A percentile compares a stretch with the other conserved stretches of the same genome.
Conservation (phyloP, 2,329 filamentous ascomycete species). For the Drechslerella coelobrocha region DNA sequence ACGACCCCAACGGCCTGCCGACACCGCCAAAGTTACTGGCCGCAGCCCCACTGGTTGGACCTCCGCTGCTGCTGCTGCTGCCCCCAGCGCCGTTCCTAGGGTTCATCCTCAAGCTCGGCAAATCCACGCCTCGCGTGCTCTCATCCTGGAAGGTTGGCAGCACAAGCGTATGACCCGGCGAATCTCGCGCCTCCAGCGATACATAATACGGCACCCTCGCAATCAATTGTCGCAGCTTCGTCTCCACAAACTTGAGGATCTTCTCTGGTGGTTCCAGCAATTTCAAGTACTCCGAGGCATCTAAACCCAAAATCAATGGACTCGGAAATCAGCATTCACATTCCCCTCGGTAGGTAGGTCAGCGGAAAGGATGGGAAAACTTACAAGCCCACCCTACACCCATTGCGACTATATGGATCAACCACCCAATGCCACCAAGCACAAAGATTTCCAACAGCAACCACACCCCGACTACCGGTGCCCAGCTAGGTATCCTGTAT, state of each 20-base stretch:
- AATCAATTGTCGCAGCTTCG: slow-evolving; percentile 74
- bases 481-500: slow-evolving; percentile 87
- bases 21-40: slow-evolving; percentile 38
- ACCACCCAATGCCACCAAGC: slow-evolving; percentile 78
- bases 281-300: slow-evolving; percentile 85
- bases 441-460: slow-evolving; percentile 77
- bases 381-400: slow-evolving; percentile 83
- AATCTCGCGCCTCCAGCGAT: slow-evolving; percentile 31
- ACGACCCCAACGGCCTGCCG: slow-evolving; percentile 31
- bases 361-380: slow-evolving; percentile 56
- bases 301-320: slow-evolving; percentile 60
- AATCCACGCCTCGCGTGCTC: slow-evolving; percentile 28
- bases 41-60: neutral
- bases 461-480: slow-evolving; percentile 72
- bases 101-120: slow-evolving; percentile 45
- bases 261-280: slow-evolving; percentile 89
- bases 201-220: slow-evolving; percentile 44
- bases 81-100: slow-evolving; percentile 31
- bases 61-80: neutral
- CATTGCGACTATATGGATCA: slow-evolving; percentile 87
- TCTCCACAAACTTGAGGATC: slow-evolving; percentile 84
- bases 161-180: slow-evolving; percentile 35
- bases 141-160: slow-evolving; percentile 44
- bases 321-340: slow-evolving; percentile 32
- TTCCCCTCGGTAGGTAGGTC: neutral